phyloP scores from a whole-genome alignment of 306 rosid species.

The Begonia peltatifolia region DNA sequence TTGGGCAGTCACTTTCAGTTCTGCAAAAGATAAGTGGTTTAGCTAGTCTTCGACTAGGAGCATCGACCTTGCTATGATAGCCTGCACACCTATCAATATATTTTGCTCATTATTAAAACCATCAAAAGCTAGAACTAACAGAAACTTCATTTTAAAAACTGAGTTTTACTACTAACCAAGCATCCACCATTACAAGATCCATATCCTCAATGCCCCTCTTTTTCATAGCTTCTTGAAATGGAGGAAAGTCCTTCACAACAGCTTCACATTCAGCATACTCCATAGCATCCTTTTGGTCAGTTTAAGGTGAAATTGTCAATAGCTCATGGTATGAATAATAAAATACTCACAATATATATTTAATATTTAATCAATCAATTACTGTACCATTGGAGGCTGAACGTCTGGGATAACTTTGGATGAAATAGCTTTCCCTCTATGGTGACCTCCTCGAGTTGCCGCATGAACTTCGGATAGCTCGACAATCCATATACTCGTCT shows the following conservation, averaged over 20 bases:
- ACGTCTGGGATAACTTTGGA: slow-evolving; percentile 63
- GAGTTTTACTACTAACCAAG: slow-evolving; percentile 38
- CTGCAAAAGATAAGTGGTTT: slow-evolving; percentile 79
- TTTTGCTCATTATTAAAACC: too few relatives aligned
- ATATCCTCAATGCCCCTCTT: slow-evolving; percentile 91
- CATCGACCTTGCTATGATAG: slow-evolving; percentile 64
- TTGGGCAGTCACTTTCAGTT: slow-evolving; percentile 90
- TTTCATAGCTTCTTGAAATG: slow-evolving; percentile 87
- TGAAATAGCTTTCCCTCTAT: slow-evolving; percentile 73
- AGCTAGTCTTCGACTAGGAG: slow-evolving; percentile 76
- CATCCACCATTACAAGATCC: slow-evolving; percentile 92
- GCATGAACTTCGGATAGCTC: slow-evolving; percentile 88
- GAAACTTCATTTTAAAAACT: too few relatives aligned
- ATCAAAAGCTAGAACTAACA: too few relatives aligned
- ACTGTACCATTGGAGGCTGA: slow-evolving; percentile 81
- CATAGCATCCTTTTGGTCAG: slow-evolving; percentile 43
- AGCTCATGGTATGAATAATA: too few relatives aligned
- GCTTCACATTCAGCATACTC: slow-evolving; percentile 96
- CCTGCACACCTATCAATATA: slow-evolving; percentile 58
- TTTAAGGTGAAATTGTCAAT: too few relatives aligned
- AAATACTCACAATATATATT: too few relatives aligned
- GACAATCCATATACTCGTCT: slow-evolving; percentile 61
- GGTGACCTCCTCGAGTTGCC: slow-evolving; percentile 86
- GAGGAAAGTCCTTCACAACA: slow-evolving; percentile 70
- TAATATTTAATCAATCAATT: too few relatives aligned